phyloP scores from a whole-genome alignment of 2,329 filamentous ascomycete genomes.

The Blumeriella jaapii region DNA sequence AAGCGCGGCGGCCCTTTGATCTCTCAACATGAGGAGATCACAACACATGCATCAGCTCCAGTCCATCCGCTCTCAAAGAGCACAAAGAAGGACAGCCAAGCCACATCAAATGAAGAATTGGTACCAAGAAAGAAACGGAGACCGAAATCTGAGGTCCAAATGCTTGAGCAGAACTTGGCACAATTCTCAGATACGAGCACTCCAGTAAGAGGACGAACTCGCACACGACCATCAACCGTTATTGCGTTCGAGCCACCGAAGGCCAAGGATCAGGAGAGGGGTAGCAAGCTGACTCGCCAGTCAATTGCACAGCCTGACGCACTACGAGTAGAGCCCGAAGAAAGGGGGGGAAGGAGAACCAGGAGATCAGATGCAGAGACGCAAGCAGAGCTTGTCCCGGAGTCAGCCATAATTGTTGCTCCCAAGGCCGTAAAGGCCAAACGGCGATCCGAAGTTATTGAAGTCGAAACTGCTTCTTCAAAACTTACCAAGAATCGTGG shows the following conservation, averaged over 20 bases:
- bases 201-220: conserved; percentile 3
- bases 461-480: conserved; percentile 17
- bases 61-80: too few relatives aligned
- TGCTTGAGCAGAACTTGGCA: background rate
- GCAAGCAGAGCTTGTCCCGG: background rate
- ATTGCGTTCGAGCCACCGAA: background rate
- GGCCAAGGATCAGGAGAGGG: conserved; percentile 2
- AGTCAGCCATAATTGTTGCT: background rate
- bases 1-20: conserved; percentile 6
- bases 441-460: conserved; percentile 7
- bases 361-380: background rate
- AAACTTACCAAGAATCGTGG: conserved; percentile 10
- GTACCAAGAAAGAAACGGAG: background rate
- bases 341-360: background rate
- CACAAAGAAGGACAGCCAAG: too few relatives aligned
- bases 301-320: too few relatives aligned
- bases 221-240: conserved; percentile 1
- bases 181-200: background rate
- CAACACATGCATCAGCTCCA: background rate
- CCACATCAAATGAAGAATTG: background rate
- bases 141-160: background rate
- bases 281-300: conserved; percentile 7
- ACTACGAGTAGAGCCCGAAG: background rate
- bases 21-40: background rate
- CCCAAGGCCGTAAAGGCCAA: conserved; percentile 1